phyloP scores from a whole-genome alignment of 768 basidiomycete species.

The Brasilioporus rufonigricans region DNA sequence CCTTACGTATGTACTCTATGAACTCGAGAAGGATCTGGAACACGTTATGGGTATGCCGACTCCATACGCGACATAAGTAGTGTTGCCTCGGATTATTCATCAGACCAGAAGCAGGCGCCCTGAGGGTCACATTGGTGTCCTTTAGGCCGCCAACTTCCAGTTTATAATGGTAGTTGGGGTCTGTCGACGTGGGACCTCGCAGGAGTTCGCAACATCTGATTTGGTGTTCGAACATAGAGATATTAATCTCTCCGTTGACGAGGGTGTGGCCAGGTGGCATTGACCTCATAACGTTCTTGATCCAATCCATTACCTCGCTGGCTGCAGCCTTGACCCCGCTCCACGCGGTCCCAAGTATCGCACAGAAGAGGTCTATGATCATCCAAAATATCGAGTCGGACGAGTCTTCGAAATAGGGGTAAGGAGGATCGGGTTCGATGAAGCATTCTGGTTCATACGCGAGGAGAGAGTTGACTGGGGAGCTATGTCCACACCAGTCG shows the following conservation, averaged over 20 bases:
- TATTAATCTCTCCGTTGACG: conserved; percentile 23
- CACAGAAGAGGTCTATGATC: conserved; percentile 11
- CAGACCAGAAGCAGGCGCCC: neutral
- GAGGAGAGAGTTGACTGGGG: conserved; percentile 23
- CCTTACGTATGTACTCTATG: conserved; percentile 10
- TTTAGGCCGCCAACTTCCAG: conserved; percentile 12
- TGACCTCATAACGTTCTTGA: conserved; percentile 5
- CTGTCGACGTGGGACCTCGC: neutral
- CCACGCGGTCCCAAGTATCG: conserved; percentile 7
- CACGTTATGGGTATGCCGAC: conserved; percentile 9
- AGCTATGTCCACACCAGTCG: conserved; percentile 24
- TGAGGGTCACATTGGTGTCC: conserved; percentile 5
- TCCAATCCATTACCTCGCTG: neutral
- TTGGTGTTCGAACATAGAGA: conserved; percentile 22
- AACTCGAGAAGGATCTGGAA: conserved; percentile 19
- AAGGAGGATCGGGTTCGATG: neutral
- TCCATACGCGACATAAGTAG: conserved; percentile 25
- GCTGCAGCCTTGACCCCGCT: conserved; percentile 7
- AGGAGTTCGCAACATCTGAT: conserved; percentile 11
- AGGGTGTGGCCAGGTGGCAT: conserved; percentile 19
- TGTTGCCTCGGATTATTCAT: conserved; percentile 4
- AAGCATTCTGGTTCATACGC: conserved; percentile 20
- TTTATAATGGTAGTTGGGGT: conserved; percentile 4
- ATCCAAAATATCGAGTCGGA: conserved; percentile 8
- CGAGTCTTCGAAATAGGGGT: conserved; percentile 4